Conservation (phyloP, 2,329 filamentous ascomycete genomes). For the Chalara sp. region DNA sequence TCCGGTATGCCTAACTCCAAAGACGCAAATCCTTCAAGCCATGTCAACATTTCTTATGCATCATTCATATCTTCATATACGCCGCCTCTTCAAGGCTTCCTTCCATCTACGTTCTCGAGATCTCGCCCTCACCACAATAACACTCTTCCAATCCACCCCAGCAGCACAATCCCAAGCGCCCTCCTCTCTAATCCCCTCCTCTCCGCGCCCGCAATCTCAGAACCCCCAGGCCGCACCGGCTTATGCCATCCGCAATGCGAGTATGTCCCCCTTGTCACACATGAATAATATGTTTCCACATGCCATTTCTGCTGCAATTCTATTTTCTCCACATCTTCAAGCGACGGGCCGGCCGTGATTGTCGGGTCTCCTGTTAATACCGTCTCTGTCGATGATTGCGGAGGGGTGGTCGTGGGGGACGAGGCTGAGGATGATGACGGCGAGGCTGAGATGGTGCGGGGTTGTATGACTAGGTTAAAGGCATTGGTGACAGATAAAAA, state of each 20-base stretch:
- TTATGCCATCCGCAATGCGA: conserved; percentile 24
- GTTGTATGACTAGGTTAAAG: neutral
- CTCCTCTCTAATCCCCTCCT: conserved; percentile 1
- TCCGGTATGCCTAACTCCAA: no score
- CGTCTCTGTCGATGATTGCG: neutral
- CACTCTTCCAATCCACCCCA: no score
- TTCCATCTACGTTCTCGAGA: no score
- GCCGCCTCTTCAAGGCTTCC: neutral
- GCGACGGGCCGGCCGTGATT: conserved; percentile 11
- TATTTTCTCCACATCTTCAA: conserved; percentile 2
- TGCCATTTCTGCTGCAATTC: conserved; percentile 21
- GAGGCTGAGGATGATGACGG: conserved; percentile 2
- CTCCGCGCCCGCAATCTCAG: conserved; percentile 19
- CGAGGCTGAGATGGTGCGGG: neutral
- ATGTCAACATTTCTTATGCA: no score
- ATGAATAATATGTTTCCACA: conserved; percentile 24
- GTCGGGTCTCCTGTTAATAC: neutral
- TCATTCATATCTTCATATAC: neutral
- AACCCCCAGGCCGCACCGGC: conserved; percentile 20
- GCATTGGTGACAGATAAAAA: neutral
- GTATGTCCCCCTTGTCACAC: conserved; percentile 15
- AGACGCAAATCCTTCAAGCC: no score
- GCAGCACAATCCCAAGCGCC: neutral
- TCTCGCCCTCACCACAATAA: no score
- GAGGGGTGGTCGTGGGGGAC: neutral